A percentile compares a stretch with the other conserved stretches of the same genome.
These are phyloP conservation scores for Cystobasidium ongulense DNA, from an alignment of 768 basidiomycete genomes.

Conservation along the genomic window DNA sequence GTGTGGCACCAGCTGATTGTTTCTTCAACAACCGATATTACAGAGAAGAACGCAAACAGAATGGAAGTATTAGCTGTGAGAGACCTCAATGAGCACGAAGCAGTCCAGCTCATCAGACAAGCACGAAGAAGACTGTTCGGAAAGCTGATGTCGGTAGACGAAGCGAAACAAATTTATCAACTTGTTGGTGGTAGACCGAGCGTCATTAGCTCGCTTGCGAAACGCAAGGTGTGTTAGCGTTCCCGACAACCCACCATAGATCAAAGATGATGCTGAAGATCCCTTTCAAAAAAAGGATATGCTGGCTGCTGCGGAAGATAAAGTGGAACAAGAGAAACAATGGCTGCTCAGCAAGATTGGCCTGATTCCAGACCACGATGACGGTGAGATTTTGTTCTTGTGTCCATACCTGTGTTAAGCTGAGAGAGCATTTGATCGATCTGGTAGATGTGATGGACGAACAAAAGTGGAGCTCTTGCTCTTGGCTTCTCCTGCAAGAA, in stretches of 20 bases:
- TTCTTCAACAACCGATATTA: conserved; percentile 26
- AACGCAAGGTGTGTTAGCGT: conserved; percentile 53
- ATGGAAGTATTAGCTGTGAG: conserved; percentile 70
- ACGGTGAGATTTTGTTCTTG: neutral
- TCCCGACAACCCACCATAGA: conserved; percentile 57
- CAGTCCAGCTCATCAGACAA: conserved; percentile 54
- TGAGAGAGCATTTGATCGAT: neutral
- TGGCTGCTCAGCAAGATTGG: conserved; percentile 74
- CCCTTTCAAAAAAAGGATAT: neutral
- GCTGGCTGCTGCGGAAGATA: conserved; percentile 45
- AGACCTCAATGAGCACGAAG: conserved; percentile 59
- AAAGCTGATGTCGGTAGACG: conserved; percentile 46
- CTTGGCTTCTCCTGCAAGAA: conserved; percentile 40
- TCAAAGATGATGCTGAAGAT: conserved; percentile 44
- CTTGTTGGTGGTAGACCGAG: conserved; percentile 70
- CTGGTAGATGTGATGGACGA: conserved; percentile 65
- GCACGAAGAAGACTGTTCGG: conserved; percentile 50
- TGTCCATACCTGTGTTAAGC: no score
- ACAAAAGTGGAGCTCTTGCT: conserved; percentile 47
- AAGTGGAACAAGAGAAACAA: conserved; percentile 64
- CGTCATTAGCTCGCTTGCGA: conserved; percentile 63
- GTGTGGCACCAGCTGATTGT: neutral
- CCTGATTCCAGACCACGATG: conserved; percentile 62
- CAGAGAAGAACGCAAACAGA: conserved; percentile 62
- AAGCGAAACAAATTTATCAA: conserved; percentile 50